phyloP scores from a whole-genome alignment of 2,329 filamentous ascomycete species.

The Fusarium sp. region DNA sequence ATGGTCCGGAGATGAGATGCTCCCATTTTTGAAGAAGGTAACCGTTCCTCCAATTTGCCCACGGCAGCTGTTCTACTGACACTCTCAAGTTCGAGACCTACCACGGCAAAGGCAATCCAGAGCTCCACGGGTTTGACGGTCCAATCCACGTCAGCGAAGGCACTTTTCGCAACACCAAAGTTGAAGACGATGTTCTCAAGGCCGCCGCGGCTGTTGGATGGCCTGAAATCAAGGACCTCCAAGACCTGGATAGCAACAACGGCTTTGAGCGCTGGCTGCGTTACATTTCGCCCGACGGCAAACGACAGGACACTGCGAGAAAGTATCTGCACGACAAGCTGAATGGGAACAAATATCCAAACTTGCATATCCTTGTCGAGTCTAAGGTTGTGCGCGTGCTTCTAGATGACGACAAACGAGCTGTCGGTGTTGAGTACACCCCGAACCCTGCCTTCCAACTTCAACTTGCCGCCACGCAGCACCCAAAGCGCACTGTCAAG shows the following conservation, averaged over 20 bases:
- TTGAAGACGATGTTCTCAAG: slow-evolving; percentile 63
- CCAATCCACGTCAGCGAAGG: slow-evolving; percentile 68
- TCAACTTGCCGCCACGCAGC: slow-evolving; percentile 12
- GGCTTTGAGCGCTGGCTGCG: slow-evolving; percentile 46
- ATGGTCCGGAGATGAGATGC: slow-evolving; percentile 49
- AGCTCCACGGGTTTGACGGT: slow-evolving; percentile 65
- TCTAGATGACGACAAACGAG: slow-evolving; percentile 63
- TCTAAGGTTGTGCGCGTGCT: slow-evolving; percentile 67
- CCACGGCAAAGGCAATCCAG: slow-evolving; percentile 58
- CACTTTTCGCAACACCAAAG: slow-evolving; percentile 54
- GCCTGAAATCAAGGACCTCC: slow-evolving; percentile 64
- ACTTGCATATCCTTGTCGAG: slow-evolving; percentile 70
- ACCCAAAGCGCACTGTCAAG: slow-evolving; percentile 33
- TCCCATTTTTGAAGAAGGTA: slow-evolving; percentile 50
- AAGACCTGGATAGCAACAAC: slow-evolving; percentile 59
- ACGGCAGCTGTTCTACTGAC: not conserved
- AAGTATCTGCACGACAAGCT: slow-evolving; percentile 56
- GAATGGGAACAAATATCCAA: slow-evolving; percentile 58
- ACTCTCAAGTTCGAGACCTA: slow-evolving; percentile 65
- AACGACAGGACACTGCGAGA: slow-evolving; percentile 69
- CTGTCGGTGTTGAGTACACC: slow-evolving; percentile 70
- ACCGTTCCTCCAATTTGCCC: rapidly evolving
- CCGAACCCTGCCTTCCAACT: slow-evolving; percentile 52
- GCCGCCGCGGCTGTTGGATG: slow-evolving; percentile 62
- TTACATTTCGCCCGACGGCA: slow-evolving; percentile 62